Base-by-base conservation (phyloP, 2,329 filamentous ascomycete species). In the Ciborinia camelliae region DNA sequence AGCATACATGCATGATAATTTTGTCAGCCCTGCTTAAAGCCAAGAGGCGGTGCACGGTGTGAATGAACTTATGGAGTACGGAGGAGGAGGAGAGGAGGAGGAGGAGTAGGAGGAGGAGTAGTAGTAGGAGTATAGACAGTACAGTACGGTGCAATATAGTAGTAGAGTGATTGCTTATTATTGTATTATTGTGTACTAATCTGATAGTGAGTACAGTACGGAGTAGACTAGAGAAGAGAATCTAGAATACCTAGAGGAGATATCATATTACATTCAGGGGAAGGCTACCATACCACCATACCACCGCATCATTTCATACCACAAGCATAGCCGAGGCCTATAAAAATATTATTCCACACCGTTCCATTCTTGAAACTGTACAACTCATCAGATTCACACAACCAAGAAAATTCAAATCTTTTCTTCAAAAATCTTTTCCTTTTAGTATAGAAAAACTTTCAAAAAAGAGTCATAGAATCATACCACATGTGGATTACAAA, bases 21-120 rank as follows among this genome's bases (percentile, higher is more conserved):
- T 28, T 39, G n/a, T 63, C 61, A 63, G 51, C 61, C 61, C 61
- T 63, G 39, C 18, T 39, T 35, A 10, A 47, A 59, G 28, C 41
- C 54, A 47, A 35, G 41, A 35, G 41, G 47, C n/a, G n/a, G n/a
- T n/a, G n/a, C n/a, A 47, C 23, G 10, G 41, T n/a, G 12, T 47
- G 43, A 47, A 35, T 43, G 37, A 20, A 41, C 41, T 41, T 37
- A 55, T 28, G n/a, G 7, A n/a, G 53, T n/a, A n/a, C n/a, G n/a
- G n/a, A n/a, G n/a, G n/a, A n/a, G n/a, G n/a, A n/a, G n/a, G n/a
- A n/a, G n/a, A n/a, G n/a, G n/a, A n/a, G n/a, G n/a, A n/a, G n/a
- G n/a, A n/a, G n/a, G n/a, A n/a, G n/a, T n/a, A n/a, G n/a, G n/a
- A n/a, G n/a, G n/a, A n/a, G n/a, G n/a, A n/a, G n/a, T n/a, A n/a